These are phyloP conservation scores for Bonia amplexicaulis DNA, from an alignment of 176 grass and related monocot species.

Conservation along the genomic window DNA sequence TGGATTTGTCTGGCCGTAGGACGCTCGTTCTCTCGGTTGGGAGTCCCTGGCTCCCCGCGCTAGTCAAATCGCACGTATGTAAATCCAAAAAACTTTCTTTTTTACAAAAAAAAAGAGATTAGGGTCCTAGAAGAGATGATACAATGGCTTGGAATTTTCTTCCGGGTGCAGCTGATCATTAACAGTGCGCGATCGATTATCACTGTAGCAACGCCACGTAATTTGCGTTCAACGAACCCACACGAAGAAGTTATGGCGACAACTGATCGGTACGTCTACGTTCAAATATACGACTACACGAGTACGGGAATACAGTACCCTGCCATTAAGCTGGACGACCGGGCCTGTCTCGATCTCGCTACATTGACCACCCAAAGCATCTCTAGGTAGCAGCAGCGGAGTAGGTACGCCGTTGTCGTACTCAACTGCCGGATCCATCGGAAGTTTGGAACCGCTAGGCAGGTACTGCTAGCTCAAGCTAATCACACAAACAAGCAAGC, in stretches of 20 bases:
- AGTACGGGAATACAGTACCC: slow-evolving; percentile 21
- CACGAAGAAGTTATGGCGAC: background rate
- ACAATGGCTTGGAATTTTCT: background rate
- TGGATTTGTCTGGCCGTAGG: background rate
- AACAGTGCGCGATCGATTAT: background rate
- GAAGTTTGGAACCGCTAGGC: background rate
- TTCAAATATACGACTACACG: background rate
- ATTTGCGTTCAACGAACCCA: background rate
- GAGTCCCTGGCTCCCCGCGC: background rate
- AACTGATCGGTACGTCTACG: background rate
- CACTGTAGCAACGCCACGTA: background rate
- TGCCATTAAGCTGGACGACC: slow-evolving; percentile 34
- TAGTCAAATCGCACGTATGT: background rate
- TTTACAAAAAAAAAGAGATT: no score
- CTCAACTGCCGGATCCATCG: background rate
- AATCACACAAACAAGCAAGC: background rate
- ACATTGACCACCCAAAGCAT: slow-evolving; percentile 5
- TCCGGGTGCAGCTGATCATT: background rate
- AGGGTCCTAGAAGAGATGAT: no score
- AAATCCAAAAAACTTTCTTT: background rate
- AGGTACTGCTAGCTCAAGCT: background rate
- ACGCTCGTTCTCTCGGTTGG: background rate
- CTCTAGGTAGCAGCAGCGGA: slow-evolving; percentile 1
- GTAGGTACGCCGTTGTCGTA: slow-evolving; percentile 19
- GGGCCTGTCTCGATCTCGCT: background rate